phyloP scores from a whole-genome alignment of 805 yeast species.

The Kuraishia hungarica region DNA sequence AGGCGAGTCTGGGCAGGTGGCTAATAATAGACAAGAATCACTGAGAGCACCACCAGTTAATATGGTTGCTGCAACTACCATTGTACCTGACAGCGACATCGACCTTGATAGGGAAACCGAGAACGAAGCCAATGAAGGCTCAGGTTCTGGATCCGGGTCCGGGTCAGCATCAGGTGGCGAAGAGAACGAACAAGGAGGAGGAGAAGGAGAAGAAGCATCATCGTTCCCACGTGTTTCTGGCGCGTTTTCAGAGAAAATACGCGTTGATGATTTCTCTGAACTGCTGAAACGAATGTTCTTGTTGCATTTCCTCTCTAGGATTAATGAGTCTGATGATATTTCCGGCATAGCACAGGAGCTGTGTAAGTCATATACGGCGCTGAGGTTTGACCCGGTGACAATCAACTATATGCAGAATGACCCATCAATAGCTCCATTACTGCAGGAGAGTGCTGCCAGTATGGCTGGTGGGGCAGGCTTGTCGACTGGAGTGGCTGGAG shows the following conservation, averaged over 20 bases:
- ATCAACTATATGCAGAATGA: constrained; percentile 16
- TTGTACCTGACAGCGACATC: background rate
- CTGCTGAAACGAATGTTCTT: constrained; percentile 17
- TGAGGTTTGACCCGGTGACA: constrained; percentile 15
- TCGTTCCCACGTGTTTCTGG: background rate
- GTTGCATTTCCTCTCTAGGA: constrained; percentile 17
- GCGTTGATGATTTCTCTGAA: constrained; percentile 13
- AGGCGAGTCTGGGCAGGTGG: too few species aligned
- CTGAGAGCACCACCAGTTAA: too few species aligned
- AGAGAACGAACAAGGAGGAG: background rate
- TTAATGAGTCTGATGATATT: constrained; percentile 15
- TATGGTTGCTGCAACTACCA: background rate
- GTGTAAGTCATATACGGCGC: constrained; percentile 13
- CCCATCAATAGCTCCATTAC: constrained; percentile 13
- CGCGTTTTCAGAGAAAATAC: background rate
- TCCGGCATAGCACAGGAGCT: constrained; percentile 13
- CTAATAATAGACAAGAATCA: too few species aligned
- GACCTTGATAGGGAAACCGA: background rate
- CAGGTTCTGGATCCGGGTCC: too few species aligned
- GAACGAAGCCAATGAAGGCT: background rate
- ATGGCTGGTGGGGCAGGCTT: background rate
- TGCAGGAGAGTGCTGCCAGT: constrained; percentile 5
- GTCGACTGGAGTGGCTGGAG: too few species aligned
- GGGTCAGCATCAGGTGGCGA: background rate
- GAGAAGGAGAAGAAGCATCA: background rate